These are phyloP conservation scores for Suillus hirtellus DNA, from an alignment of 768 basidiomycete species.

Conservation along the genomic window DNA sequence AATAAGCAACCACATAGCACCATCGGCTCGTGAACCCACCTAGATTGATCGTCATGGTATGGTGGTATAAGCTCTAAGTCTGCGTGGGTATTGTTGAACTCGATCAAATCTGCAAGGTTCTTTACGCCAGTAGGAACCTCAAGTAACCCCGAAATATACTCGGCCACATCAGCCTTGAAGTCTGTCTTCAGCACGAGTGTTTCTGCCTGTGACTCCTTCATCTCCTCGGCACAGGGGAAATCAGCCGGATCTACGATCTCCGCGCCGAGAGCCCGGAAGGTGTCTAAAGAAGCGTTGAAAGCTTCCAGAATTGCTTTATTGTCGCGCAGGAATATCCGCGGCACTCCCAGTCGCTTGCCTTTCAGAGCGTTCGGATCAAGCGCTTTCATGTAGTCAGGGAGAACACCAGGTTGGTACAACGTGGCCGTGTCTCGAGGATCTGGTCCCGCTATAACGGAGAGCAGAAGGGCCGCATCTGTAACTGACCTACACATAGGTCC, in stretches of 20 bases:
- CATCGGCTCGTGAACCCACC: slow-evolving; percentile 23
- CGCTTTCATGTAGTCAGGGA: slow-evolving; percentile 59
- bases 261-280: slow-evolving; percentile 41
- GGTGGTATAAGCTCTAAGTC: slow-evolving; percentile 45
- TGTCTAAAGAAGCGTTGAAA: slow-evolving; percentile 41
- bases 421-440: slow-evolving; percentile 45
- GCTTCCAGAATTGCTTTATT: slow-evolving; percentile 29
- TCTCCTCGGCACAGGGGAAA: slow-evolving; percentile 53
- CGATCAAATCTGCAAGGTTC: slow-evolving; percentile 56
- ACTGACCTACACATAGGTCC: slow-evolving; percentile 58
- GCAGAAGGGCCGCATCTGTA: slow-evolving; percentile 54
- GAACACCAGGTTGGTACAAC: slow-evolving; percentile 41
- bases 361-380: slow-evolving; percentile 45
- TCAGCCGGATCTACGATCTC: slow-evolving; percentile 63
- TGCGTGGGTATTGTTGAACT: slow-evolving; percentile 54
- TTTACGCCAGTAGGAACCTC: slow-evolving; percentile 58
- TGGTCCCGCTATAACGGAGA: slow-evolving; percentile 50
- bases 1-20: neutral
- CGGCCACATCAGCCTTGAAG: slow-evolving; percentile 60
- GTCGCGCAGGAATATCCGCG: slow-evolving; percentile 34
- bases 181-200: slow-evolving; percentile 52
- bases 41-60: slow-evolving; percentile 36
- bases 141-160: slow-evolving; percentile 46
- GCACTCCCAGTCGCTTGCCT: slow-evolving; percentile 48
- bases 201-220: slow-evolving; percentile 49